Evolutionary conservation across 108 stramenopile species (phyloP).

Genomic region (Discostella stelligeroides): DNA sequence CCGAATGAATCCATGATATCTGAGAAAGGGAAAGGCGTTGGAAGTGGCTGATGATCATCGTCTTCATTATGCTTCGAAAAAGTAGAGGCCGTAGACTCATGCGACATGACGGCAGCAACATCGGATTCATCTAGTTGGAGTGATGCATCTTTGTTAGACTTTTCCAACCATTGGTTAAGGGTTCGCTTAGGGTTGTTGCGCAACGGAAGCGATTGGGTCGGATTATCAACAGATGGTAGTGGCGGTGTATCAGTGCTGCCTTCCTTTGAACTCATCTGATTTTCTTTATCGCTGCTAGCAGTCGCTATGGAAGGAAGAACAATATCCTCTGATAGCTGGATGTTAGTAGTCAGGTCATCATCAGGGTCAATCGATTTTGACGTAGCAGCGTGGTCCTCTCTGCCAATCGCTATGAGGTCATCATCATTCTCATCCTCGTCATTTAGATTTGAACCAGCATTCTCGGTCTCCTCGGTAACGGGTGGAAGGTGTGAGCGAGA

Average conservation of each 20-base stretch:
- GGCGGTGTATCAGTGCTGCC: conserved; percentile 1
- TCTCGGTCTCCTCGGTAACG: conserved; percentile 46
- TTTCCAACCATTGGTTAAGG: conserved; percentile 44
- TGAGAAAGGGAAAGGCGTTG: conserved; percentile 7
- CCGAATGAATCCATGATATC: conserved; percentile 20
- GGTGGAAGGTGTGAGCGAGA: conserved; percentile 47
- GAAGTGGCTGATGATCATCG: background rate
- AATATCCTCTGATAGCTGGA: background rate
- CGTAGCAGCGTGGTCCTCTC: too few species aligned
- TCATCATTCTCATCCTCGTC: conserved; percentile 16
- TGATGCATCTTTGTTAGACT: conserved; percentile 6
- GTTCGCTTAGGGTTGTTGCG: conserved; percentile 11
- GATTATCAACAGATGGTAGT: background rate
- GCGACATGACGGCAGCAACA: conserved; percentile 15
- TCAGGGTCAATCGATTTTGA: background rate
- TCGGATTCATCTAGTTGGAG: conserved; percentile 21
- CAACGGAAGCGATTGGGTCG: conserved; percentile 5
- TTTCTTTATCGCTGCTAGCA: conserved; percentile 2
- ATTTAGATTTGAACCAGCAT: conserved; percentile 30
- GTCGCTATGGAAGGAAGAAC: background rate
- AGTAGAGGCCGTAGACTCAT: background rate
- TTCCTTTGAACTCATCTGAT: background rate
- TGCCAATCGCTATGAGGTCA: background rate
- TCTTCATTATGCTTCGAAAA: background rate
- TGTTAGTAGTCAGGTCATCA: background rate